These are phyloP conservation scores for Rhytidhysteron rufulum DNA, from an alignment of 2,329 filamentous ascomycete genomes.

Conservation along the genomic window DNA sequence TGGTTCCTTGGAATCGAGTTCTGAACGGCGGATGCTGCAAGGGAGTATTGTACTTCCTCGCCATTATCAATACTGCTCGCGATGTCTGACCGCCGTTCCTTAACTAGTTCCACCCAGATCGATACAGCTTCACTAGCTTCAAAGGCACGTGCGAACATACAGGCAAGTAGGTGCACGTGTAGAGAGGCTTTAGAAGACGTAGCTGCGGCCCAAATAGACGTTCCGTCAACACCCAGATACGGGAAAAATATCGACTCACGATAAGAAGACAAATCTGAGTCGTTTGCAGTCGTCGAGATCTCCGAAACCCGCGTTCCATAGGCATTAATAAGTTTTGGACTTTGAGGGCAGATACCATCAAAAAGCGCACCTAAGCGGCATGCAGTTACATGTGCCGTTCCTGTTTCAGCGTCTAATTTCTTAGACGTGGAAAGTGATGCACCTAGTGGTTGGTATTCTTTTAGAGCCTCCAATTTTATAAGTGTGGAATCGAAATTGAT, in stretches of 20 bases:
- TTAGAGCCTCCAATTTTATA: conserved; percentile 38
- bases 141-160: conserved; percentile 30
- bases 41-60: not conserved
- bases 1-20: conserved; percentile 1
- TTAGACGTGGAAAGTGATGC: conserved; percentile 25
- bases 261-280: not conserved
- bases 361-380: conserved; percentile 42
- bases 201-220: conserved; percentile 36
- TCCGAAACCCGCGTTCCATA: conserved; percentile 34
- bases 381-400: conserved; percentile 35
- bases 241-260: conserved; percentile 16
- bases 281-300: conserved; percentile 13
- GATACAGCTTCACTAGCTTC: conserved; percentile 18
- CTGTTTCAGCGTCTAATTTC: conserved; percentile 37
- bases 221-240: conserved; percentile 27
- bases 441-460: conserved; percentile 34
- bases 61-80: not conserved
- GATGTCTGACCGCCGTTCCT: not conserved
- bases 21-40: conserved; percentile 1
- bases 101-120: conserved; percentile 28
- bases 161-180: conserved; percentile 28
- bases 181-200: conserved; percentile 26
- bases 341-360: conserved; percentile 25
- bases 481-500: conserved; percentile 45
- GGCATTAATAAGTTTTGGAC: conserved; percentile 29